Base-by-base conservation (phyloP, 2,329 filamentous ascomycete genomes). In the Myriosclerotinia scirpicola region DNA sequence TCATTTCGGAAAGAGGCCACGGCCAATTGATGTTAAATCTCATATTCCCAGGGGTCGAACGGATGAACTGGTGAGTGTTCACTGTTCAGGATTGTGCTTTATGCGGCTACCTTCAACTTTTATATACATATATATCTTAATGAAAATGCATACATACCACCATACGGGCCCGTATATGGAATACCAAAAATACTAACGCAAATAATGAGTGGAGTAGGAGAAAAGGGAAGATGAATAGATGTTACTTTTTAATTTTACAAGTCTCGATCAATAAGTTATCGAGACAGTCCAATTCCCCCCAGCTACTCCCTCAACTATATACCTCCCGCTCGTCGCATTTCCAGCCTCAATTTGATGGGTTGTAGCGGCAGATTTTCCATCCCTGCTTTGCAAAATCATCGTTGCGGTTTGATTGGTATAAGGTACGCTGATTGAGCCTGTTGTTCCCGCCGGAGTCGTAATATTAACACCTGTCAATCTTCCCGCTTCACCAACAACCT, bases 241-340 rank as follows among this genome's bases (percentile, higher is more conserved):
- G 20, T 5, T 11, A 34, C 15, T 46, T 8, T 7, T 7, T 60
- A 6, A 4, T 22, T 12, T 26, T 50, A 7, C 6, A 26, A 20
- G 8, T 6, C 4, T 17, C 34, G 6, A 38, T 50, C 22, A 60
- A 38, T 61, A 61, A 17, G 20, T 20, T 5, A 61, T 9, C 9
- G 30, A 50, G 20, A 61, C 58, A 26, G 30, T 61, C 58, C 58
- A 61, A 26, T 61, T 61, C 1, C 58, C 58, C 34, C 58, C 58
- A 17, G n/a, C 44, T 9, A 61, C 4, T 26, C 26, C 34, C 11
- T 61, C 58, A 22, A 61, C 8, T 11, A 26, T 15, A 20, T 61
- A 61, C 14, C 20, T 38, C 14, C 14, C 44, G 20, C 9, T 50
- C 9, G 58, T 61, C 20, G 5, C 20, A 61, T 61, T 61, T 7